Evolutionary conservation across 1,139 yeast species (phyloP), one percentile per base, ranked within the genome.

Genomic region (Candida sanyaensis): DNA sequence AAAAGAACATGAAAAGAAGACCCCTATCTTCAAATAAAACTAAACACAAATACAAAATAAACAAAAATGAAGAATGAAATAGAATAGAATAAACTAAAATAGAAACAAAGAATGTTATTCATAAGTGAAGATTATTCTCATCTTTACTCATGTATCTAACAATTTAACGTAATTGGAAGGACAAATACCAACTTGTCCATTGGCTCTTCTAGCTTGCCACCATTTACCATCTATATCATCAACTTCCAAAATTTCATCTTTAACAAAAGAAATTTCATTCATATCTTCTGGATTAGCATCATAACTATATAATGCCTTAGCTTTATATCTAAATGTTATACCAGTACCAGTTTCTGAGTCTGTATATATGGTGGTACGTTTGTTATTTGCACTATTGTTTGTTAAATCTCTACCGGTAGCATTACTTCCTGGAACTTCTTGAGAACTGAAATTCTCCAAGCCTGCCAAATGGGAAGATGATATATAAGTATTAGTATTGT

Each of bases 181-280:
- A 67, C 97, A 92, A 58, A 93, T 93, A 58, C 99, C 99, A 45
- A 90, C 88, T 65, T 91, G 96, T 42, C 99, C 99, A 58, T 83
- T 86, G 17, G 86, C 77, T 62, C 92, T 82, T 63, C 88, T 83
- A 32, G 97, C 98, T 69, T 91, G 97, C 98, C 98, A 93, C 99
- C 99, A 93, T 71, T 95, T 86, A 45, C 98, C 97, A 55, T 89
- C 90, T 50, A 90, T 88, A 62, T 93, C 98, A 59, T 90, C 91
- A 41, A 93, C 96, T 59, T 88, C 92, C 64, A 93, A 78, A 27
- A 91, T 74, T 66, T 93, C 99, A 51, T 93, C 97, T 66, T 92
- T 91, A 52, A 79, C 82, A 62, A 93, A 93, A 5, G 96, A 87
- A 38, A 93, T 81, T 69, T 93, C 99, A 63, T 93, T 93, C 52